Base-by-base conservation (phyloP, 306 rosid species). In the Quercus variabilis region DNA sequence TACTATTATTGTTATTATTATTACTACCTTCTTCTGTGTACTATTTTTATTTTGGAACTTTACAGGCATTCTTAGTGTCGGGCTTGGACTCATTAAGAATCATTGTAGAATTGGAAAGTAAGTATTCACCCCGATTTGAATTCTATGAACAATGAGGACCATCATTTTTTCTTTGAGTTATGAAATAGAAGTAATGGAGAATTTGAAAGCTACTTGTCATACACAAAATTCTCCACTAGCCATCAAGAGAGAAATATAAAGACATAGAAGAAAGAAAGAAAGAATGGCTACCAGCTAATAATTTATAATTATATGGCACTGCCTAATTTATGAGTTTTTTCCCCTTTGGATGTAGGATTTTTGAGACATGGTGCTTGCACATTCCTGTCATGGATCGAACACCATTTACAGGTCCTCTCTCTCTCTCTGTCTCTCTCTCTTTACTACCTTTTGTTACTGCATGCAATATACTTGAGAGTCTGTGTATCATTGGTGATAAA, bases 341-440 rank as follows among this genome's bases (percentile, higher is more conserved):
- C 54, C 68, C 38, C 46, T 52, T 70, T 85, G 80, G 59, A 77
- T 88, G 84, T 77, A 95, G 98, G 89, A 79, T 90, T 43, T 95
- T 90, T 82, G 88, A 95, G 51, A 19, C 90, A 72, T 90, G 94
- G 94, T 91, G 99, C 94, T 86, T 95, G 90, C 99, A 95, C 83
- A 89, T 91, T 84, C 97, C 99, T 21, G 90, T 83, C 18, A 80
- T 72, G 81, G 96, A 95, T 85, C 87, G 97, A 76, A 93, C 98
- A 59, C 77, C 89, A 78, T 90, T 92, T 83, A 69, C 83, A 82
- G 97, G 97, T 93, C 38, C 70, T 55, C 56, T 35, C 26, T 10
- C 52, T 43, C 51, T 46, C 14, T 43, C 51, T 43, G 26, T 25
- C 49, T 6, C 52, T 74, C 3, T 18, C 26, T 23, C 21, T 41